These are phyloP conservation scores for Funneliformis geosporum DNA, from an alignment of 192 early-diverging fungal species.

Conservation along the genomic window DNA sequence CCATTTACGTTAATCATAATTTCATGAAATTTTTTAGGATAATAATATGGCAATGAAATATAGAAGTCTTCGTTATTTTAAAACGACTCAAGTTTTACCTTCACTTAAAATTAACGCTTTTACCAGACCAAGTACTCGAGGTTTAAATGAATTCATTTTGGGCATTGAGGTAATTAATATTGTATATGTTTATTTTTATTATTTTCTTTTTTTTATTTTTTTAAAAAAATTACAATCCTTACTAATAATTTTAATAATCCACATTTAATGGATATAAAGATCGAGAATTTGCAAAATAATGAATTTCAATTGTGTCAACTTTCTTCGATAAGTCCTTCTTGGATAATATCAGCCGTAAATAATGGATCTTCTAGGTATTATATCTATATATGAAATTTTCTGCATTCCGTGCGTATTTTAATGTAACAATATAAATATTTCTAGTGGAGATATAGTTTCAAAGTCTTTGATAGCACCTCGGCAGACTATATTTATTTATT, in stretches of 20 bases:
- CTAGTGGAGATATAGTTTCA: conserved; percentile 33
- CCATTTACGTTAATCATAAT: not conserved
- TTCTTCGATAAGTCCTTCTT: conserved; percentile 68
- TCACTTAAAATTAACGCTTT: conserved; percentile 94
- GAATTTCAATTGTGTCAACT: conserved; percentile 69
- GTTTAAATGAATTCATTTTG: conserved; percentile 82
- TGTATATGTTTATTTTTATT: not conserved
- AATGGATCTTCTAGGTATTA: conserved; percentile 42
- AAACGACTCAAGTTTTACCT: conserved; percentile 69
- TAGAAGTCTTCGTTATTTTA: conserved; percentile 65
- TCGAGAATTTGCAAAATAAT: conserved; percentile 70
- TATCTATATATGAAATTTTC: not conserved
- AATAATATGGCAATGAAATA: conserved; percentile 62
- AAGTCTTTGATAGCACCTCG: conserved; percentile 53
- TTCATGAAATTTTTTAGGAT: conserved; percentile 39
- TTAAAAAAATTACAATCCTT: conserved; percentile 37
- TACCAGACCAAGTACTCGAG: conserved; percentile 77
- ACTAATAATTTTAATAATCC: conserved; percentile 44
- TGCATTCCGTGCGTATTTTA: not conserved
- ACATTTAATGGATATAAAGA: conserved; percentile 50
- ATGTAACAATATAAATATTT: not conserved
- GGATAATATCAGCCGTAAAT: conserved; percentile 64
- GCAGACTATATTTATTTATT: conserved; percentile 60
- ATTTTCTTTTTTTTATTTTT: not conserved
- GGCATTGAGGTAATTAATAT: conserved; percentile 77